Evolutionary conservation across 768 basidiomycete species (phyloP), one percentile per base, ranked within the genome.

Genomic region (Boletus sp.): DNA sequence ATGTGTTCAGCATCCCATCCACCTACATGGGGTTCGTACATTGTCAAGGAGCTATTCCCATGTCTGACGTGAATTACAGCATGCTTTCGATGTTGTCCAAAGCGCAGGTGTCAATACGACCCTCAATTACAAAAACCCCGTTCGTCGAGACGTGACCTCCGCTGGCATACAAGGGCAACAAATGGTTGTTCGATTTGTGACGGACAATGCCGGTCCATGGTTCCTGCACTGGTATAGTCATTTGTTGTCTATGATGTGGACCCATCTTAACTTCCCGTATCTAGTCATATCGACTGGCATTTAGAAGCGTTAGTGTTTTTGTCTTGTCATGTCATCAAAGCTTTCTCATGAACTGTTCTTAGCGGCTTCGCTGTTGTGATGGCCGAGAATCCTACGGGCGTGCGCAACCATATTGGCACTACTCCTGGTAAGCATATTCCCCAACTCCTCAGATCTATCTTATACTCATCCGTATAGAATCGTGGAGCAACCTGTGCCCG

Each of bases 181-280:
- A 64, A 76, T 80, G 44, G 76, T 78, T 8, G 71, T 88, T 36
- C 78, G 85, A 42, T 87, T 81, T 67, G 69, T 74, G 18, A 85
- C 85, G 3, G 82, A 88, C 60, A 88, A 89, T 66, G 73, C 84
- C 1, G 86, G 87, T 7, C 78, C 81, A 10, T 85, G 83, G 80
- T 72, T 79, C 59, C 57, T 79, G 41, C 78, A 80, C 55, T 79
- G 70, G 70, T 71, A 53, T 44, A 33, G 33, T 36, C 17, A 10
- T 12, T 51, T 20, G 17, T 48, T 12, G n/a, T 44, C 6, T 37
- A 15, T 8, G 17, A 39, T 24, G 7, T 18, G 17, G 12, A 28
- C 20, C 1, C 36, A 17, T 55, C 7, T 39, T 63, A 44, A 62
- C 39, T 10, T 28, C 11, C 15, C n/a, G 7, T 7, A 17, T 24